Evolutionary conservation across 495 filamentous ascomycete genomes (phyloP).

Genomic region (Penicillium lagena): DNA sequence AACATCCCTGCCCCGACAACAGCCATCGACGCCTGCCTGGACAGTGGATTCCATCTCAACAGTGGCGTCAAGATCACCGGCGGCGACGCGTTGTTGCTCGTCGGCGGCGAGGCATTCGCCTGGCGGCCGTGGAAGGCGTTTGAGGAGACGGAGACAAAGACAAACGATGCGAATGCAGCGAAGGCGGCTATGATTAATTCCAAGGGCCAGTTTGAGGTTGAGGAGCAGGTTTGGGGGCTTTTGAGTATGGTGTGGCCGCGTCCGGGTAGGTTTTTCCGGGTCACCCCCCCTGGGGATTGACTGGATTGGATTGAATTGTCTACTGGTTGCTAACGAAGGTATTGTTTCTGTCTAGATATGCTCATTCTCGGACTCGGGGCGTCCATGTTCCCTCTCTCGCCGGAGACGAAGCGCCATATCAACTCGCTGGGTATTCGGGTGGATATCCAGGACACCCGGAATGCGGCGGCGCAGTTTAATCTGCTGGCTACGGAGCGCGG

Average conservation of each 20-base stretch:
- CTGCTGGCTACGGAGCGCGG: constrained; percentile 78
- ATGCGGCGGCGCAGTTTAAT: constrained; percentile 89
- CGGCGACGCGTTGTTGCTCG: constrained; percentile 64
- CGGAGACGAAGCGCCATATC: constrained; percentile 62
- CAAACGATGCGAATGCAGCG: constrained; percentile 25
- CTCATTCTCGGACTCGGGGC: constrained; percentile 83
- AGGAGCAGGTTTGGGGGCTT: constrained; percentile 64
- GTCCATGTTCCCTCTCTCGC: constrained; percentile 66
- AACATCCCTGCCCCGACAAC: constrained; percentile 70
- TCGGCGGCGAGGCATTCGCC: constrained; percentile 77
- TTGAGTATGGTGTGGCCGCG: constrained; percentile 81
- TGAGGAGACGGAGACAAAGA: constrained; percentile 14
- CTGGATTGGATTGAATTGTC: too few relatives aligned
- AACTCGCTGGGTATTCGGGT: constrained; percentile 75
- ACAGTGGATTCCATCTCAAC: constrained; percentile 75
- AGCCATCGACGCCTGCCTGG: constrained; percentile 68
- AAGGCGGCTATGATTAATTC: constrained; percentile 54
- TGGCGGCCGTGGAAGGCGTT: constrained; percentile 72
- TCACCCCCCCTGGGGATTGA: too few relatives aligned
- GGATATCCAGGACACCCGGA: constrained; percentile 87
- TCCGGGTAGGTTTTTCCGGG: constrained; percentile 57
- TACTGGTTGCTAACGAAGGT: constrained; percentile 9
- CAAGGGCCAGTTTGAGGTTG: constrained; percentile 77
- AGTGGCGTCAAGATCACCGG: constrained; percentile 62
- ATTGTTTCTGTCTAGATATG: constrained; percentile 54